Base-by-base conservation (phyloP, 1,284 basidiomycete species). In the Ganoderma lucidum region DNA sequence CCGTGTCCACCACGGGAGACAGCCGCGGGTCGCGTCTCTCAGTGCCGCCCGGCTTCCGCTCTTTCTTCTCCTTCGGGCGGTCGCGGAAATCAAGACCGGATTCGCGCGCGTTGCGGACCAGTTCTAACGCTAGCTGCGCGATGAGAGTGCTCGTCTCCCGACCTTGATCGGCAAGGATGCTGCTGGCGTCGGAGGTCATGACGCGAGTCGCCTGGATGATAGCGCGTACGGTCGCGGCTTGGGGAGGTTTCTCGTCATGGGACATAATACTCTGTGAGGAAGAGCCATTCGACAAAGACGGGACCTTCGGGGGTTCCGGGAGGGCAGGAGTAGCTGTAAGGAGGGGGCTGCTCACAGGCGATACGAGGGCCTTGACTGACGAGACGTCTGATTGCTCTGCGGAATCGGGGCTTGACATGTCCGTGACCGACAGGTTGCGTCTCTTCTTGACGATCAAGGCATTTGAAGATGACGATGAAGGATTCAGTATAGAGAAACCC, bases 181-280 rank as follows among this genome's bases (percentile, higher is more conserved):
- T 94, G 14, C 85, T 82, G 0, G 94, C 88, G 74, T 95, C 94
- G 2, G 90, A 86, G 0, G 93, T 94, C 90, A 97, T 93, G 45
- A 97, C 92, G 0, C 96, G 89, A n/a, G 92, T 95, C 0, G 93
- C 93, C 67, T 94, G 89, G n/a, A 88, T 86, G 66, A 95, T 93
- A 0, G 94, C 93, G n/a, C 87, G 87, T 8, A 95, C 76, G 0
- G 89, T 86, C 0, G 89, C 78, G 3, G 91, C 90, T 76, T 93
- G 92, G 6, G 79, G 78, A 3, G 78, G 78, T 30, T 79, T 81
- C 62, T 81, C 74, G 35, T 75, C 77, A n/a, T 67, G 39, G 45
- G 73, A 53, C n/a, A 72, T 67, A n/a, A 73, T 63, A 39, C 71
- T 73, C 42, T 77, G 75, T 3, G 70, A 62, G 0, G 72, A 66